phyloP scores from a whole-genome alignment of 2,329 filamentous ascomycete species.

The Monascus ruber region DNA sequence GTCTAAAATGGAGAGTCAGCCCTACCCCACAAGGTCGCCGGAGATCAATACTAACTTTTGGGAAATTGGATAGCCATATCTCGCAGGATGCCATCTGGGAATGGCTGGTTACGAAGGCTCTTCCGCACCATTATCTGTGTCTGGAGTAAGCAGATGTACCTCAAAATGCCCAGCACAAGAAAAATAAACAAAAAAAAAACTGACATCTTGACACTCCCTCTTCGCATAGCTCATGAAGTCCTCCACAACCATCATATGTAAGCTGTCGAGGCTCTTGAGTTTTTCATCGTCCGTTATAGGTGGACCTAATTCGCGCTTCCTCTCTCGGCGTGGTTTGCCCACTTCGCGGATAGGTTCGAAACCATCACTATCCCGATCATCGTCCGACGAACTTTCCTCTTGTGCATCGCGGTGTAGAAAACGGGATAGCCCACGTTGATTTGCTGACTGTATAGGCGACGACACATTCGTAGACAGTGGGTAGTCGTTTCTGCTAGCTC shows the following conservation, averaged over 20 bases:
- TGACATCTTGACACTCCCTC: slow-evolving; percentile 30
- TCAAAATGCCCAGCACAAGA: not conserved
- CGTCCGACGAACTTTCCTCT: slow-evolving; percentile 17
- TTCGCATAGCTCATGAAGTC: slow-evolving; percentile 38
- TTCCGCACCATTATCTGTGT: slow-evolving; percentile 33
- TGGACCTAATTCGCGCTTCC: slow-evolving; percentile 26
- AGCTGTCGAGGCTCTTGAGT: slow-evolving; percentile 30
- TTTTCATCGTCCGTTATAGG: slow-evolving; percentile 36
- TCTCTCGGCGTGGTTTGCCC: slow-evolving; percentile 18
- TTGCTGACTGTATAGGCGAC: slow-evolving; percentile 45
- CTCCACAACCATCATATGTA: slow-evolving; percentile 35
- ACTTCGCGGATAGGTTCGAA: slow-evolving; percentile 31
- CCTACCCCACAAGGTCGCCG: not conserved
- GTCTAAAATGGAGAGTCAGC: slow-evolving; percentile 17
- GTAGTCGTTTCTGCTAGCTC: slow-evolving; percentile 32
- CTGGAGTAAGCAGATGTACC: not conserved
- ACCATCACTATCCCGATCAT: slow-evolving; percentile 30
- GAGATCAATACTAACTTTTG: slow-evolving; percentile 18
- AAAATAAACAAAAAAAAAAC: slow-evolving; percentile 4
- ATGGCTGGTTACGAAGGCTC: slow-evolving; percentile 34
- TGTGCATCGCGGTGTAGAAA: slow-evolving; percentile 10
- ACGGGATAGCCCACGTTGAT: slow-evolving; percentile 23
- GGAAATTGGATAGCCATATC: slow-evolving; percentile 40
- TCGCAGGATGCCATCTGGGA: slow-evolving; percentile 35
- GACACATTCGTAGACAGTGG: slow-evolving; percentile 57